Conservation (phyloP, 768 basidiomycete species). For the Pluteus cervinus region DNA sequence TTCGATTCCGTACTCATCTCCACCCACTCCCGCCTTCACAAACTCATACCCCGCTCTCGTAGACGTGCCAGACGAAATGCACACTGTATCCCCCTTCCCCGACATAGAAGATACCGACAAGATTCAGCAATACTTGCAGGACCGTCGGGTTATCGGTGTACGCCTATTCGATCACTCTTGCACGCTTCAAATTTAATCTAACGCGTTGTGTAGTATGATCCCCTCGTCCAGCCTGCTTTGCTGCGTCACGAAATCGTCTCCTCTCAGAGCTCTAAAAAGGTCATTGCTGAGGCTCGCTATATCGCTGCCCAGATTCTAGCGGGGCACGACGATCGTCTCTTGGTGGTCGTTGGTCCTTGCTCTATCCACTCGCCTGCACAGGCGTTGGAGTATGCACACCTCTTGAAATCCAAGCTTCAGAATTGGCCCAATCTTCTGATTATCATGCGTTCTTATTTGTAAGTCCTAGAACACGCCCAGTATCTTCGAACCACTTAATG, state of each 20-base stretch:
- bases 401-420: constrained; percentile 61
- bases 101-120: constrained; percentile 56
- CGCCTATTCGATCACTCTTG: constrained; percentile 16
- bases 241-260: constrained; percentile 83
- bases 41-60: constrained; percentile 11
- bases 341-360: constrained; percentile 95
- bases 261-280: constrained; percentile 55
- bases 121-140: constrained; percentile 71
- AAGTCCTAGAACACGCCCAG: constrained; percentile 27
- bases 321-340: constrained; percentile 77
- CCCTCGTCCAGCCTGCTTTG: constrained; percentile 89
- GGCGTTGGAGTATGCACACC: constrained; percentile 76
- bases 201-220: constrained; percentile 66
- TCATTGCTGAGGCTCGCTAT: constrained; percentile 77
- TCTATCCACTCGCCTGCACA: constrained; percentile 88
- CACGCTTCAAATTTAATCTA: no score
- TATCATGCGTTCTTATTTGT: constrained; percentile 98
- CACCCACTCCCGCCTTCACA: constrained; percentile 11
- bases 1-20: constrained; percentile 30
- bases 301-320: constrained; percentile 73
- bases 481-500: neutral
- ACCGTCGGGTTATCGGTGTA: constrained; percentile 77
- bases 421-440: constrained; percentile 76
- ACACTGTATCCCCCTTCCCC: constrained; percentile 57
- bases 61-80: constrained; percentile 44